Conservation (phyloP, 2,329 filamentous ascomycete genomes). For the Apiospora arundinis region DNA sequence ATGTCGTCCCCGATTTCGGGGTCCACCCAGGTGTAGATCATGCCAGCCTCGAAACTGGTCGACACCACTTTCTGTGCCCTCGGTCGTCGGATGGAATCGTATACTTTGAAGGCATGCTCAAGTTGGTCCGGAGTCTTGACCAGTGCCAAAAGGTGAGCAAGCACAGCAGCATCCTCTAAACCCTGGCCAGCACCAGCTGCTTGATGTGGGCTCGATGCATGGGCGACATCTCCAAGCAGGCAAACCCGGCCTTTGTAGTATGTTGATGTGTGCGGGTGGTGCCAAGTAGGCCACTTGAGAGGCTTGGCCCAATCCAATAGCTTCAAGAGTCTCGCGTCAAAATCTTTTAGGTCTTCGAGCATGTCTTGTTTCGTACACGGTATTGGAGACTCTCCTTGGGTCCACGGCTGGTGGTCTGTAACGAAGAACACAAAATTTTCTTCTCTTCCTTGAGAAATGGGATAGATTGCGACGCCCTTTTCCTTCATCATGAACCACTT, state of each 20-base stretch:
- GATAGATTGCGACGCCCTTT: conserved; percentile 33
- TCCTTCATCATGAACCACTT: conserved; percentile 38
- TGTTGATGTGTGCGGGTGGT: conserved; percentile 35
- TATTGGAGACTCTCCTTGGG: conserved; percentile 30
- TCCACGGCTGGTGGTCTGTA: conserved; percentile 30
- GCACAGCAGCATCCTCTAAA: conserved; percentile 36
- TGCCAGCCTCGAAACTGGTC: conserved; percentile 39
- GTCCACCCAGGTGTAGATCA: conserved; percentile 37
- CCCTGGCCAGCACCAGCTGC: conserved; percentile 37
- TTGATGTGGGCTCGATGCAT: conserved; percentile 35
- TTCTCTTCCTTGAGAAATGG: conserved; percentile 35
- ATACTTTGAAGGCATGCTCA: conserved; percentile 34
- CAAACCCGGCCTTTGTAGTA: conserved; percentile 34
- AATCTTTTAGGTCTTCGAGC: conserved; percentile 33
- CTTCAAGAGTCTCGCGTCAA: conserved; percentile 32
- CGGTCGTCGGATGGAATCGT: conserved; percentile 39
- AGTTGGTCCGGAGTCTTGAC: conserved; percentile 30
- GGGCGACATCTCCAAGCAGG: conserved; percentile 37
- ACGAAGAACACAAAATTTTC: conserved; percentile 37
- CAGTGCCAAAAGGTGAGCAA: conserved; percentile 33
- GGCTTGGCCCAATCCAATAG: conserved; percentile 35
- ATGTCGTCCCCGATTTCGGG: conserved; percentile 37
- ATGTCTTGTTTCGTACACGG: conserved; percentile 37
- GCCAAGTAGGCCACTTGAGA: conserved; percentile 35
- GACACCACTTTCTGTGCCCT: conserved; percentile 39